Conservation (phyloP, 116 monocot species). For the Phalaenopsis hybrid region DNA sequence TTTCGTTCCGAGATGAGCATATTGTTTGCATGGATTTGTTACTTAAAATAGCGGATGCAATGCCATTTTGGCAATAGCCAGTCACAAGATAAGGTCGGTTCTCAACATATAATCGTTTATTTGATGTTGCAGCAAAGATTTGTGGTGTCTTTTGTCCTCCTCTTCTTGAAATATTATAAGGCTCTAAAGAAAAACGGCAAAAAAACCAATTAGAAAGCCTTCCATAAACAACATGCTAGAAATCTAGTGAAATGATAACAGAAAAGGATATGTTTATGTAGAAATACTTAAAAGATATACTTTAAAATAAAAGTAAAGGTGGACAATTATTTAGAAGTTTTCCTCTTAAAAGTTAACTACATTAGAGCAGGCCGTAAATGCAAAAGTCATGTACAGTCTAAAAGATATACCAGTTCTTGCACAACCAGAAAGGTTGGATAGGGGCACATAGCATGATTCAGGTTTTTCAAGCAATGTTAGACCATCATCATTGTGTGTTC, state of each 20-base stretch:
- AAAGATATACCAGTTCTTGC: constrained; percentile 62
- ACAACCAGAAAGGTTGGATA: constrained; percentile 70
- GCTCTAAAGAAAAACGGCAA: constrained; percentile 38
- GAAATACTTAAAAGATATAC: not conserved
- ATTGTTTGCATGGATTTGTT: constrained; percentile 21
- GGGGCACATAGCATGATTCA: constrained; percentile 27
- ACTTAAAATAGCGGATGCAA: constrained; percentile 10
- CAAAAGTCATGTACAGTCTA: not conserved
- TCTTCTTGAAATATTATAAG: constrained; percentile 66
- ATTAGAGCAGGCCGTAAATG: not conserved
- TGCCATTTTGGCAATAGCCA: constrained; percentile 52
- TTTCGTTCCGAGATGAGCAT: constrained; percentile 12
- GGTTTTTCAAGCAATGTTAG: constrained; percentile 19
- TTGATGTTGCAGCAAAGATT: constrained; percentile 64
- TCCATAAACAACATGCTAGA: not conserved
- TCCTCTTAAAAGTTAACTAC: not conserved
- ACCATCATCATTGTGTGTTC: constrained; percentile 32
- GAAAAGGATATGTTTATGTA: not conserved
- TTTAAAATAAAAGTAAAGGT: not conserved
- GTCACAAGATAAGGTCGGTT: constrained; percentile 74
- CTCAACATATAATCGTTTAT: constrained; percentile 72
- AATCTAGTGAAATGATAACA: not conserved
- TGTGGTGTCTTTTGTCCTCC: constrained; percentile 82
- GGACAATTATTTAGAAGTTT: not conserved
- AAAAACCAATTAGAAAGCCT: constrained; percentile 11